Base-by-base conservation (phyloP, 176 grass and related monocot species). In the Chrysopogon serrulatus region DNA sequence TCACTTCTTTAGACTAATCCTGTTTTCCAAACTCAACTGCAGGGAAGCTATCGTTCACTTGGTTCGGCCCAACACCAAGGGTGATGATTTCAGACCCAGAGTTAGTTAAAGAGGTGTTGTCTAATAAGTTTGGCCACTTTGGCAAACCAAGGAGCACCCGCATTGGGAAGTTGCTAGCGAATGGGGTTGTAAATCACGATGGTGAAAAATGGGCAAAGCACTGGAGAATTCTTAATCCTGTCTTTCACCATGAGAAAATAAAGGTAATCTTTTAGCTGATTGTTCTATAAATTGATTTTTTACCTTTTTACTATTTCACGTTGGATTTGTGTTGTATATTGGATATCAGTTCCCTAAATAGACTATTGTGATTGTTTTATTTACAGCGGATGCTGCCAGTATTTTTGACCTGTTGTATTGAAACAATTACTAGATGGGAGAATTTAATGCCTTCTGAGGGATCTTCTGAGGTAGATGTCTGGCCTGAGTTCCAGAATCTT, bases 181-280 rank as follows among this genome's bases (percentile, higher is more conserved):
- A 82, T 27, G 94, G 94, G 18, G 18, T 96, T 66, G 57, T 72
- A 6, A 73, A 42, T 33, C 86, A 89, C 64, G 81, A 96, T 31
- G 88, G 94, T 5, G 83, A 96, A 19, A 91, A 93, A 79, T 97
- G 91, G 94, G 88, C 72, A 42, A 97, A 87, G 45, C 91, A 97
- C 67, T 36, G 91, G 76, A 93, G 84, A 68, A 97, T 97, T 79
- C 79, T 97, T 33, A 97, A 93, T 80, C 91, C 94, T 10, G 89
- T 89, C 36, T 97, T 97, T 68, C 87, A 94, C 61, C 68, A 88
- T 59, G 91, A 92, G 75, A 97, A 97, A 76, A 83, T 94, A 66
- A 97, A 94, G 81, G 94, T 94, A n/a, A 62, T 32, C 42, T 85
- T 3, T 23, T 70, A 30, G 9, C 28, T 74, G 26, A 7, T 23